Percentiles rank a stretch among this genome's conserved stretches.
phyloP scores from a whole-genome alignment of 495 filamentous ascomycete genomes.

The Lophium mytilinum region DNA sequence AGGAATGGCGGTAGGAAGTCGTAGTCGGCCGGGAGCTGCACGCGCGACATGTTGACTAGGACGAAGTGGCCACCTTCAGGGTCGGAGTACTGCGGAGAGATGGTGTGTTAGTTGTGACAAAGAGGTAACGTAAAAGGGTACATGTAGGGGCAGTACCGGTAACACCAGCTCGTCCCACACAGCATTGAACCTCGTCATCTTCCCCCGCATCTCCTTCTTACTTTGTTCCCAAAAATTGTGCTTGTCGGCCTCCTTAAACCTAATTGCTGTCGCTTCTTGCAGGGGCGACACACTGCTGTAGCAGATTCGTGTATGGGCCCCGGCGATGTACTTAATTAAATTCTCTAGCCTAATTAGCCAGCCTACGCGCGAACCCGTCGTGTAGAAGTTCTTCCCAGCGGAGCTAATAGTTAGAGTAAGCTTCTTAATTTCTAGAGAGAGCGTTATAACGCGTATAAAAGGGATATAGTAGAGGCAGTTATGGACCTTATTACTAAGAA shows the following conservation, averaged over 20 bases:
- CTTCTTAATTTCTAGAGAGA: conserved; percentile 77
- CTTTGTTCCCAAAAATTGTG: conserved; percentile 84
- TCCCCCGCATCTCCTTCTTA: conserved; percentile 77
- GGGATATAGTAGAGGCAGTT: conserved; percentile 91
- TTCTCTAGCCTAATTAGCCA: conserved; percentile 86
- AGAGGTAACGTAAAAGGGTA: no score
- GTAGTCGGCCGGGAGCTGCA: conserved; percentile 60
- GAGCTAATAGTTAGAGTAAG: conserved; percentile 90
- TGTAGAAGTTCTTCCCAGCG: conserved; percentile 96
- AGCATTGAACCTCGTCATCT: conserved; percentile 77
- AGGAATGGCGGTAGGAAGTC: no score
- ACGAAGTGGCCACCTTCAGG: conserved; percentile 97
- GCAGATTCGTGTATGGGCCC: conserved; percentile 92
- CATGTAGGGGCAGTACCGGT: conserved; percentile 43
- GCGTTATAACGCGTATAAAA: conserved; percentile 82
- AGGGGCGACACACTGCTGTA: conserved; percentile 88
- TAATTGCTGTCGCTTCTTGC: conserved; percentile 90
- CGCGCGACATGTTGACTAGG: conserved; percentile 79
- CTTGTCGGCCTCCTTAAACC: conserved; percentile 84
- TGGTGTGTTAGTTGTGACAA: no score
- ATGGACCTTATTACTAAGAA: conserved; percentile 93
- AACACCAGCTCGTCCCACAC: conserved; percentile 84
- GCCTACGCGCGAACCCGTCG: conserved; percentile 92
- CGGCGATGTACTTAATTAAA: conserved; percentile 84
- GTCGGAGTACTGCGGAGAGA: conserved; percentile 77